Evolutionary conservation across 176 grass and related monocot species (phyloP).

Genomic region (Aechmea fasciata): DNA sequence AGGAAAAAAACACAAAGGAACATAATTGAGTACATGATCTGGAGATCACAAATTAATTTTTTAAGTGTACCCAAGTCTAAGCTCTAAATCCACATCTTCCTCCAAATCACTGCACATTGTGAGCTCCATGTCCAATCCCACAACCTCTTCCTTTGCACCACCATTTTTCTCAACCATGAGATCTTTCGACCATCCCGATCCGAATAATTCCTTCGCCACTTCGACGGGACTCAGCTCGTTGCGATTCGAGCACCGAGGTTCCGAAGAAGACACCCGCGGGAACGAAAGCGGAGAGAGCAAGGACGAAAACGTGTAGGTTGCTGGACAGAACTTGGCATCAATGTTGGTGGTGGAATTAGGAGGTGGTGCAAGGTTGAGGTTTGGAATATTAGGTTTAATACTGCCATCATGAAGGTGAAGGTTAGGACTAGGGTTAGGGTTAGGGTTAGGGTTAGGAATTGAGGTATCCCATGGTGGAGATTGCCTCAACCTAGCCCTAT

Average conservation of each 20-base stretch:
- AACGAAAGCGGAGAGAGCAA: background rate
- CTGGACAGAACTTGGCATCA: background rate
- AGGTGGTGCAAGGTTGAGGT: conserved; percentile 31
- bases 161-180: conserved; percentile 5
- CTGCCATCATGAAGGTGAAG: no score
- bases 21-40: background rate
- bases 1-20: background rate
- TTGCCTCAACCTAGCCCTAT: conserved; percentile 29
- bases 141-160: background rate
- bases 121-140: conserved; percentile 21
- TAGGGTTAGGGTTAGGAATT: conserved; percentile 16
- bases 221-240: no score
- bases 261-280: background rate
- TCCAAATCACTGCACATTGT: conserved; percentile 5
- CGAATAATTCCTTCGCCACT: background rate
- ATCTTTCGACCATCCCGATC: conserved; percentile 11
- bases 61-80: conserved; percentile 33
- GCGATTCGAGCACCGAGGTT: background rate
- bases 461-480: conserved; percentile 21
- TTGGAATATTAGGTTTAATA: background rate
- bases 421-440: background rate
- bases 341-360: background rate
- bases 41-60: background rate
- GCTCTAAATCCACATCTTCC: conserved; percentile 36
- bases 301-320: background rate